These are phyloP conservation scores for Fomitopsis pinicola DNA, from an alignment of 1,284 basidiomycete species.

Conservation along the genomic window DNA sequence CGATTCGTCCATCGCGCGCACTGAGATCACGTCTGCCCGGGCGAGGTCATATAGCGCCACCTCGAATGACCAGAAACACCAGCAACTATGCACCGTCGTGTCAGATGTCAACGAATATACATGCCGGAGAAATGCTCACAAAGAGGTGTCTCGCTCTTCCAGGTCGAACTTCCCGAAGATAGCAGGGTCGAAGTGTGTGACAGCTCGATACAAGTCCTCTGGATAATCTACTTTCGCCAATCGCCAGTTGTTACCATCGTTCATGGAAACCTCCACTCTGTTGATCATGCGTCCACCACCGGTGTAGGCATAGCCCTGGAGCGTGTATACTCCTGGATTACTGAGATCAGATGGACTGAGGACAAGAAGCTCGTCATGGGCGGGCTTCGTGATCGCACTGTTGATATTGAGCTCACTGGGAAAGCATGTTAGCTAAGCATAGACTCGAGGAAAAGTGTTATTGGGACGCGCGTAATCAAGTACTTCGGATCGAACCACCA, in stretches of 20 bases:
- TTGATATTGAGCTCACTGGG: constrained; percentile 60
- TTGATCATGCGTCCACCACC: constrained; percentile 63
- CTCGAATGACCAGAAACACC: constrained; percentile 61
- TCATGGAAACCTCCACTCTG: constrained; percentile 58
- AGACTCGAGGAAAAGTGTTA: constrained; percentile 4
- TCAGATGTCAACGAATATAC: neutral
- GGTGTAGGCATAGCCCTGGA: constrained; percentile 60
- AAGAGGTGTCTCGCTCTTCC: constrained; percentile 49
- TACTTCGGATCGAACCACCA: constrained; percentile 66
- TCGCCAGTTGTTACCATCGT: constrained; percentile 53
- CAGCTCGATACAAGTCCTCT: constrained; percentile 48
- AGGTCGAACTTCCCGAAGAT: constrained; percentile 39
- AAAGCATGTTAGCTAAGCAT: constrained; percentile 1
- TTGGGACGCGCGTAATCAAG: constrained; percentile 34
- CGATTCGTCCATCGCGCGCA: constrained; percentile 54
- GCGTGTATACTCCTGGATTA: constrained; percentile 28
- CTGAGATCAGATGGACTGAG: constrained; percentile 12
- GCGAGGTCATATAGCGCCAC: constrained; percentile 35
- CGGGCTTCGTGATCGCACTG: constrained; percentile 55
- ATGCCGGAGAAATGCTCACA: constrained; percentile 23
- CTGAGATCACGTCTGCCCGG: constrained; percentile 37
- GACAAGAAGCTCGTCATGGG: constrained; percentile 48
- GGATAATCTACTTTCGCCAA: constrained; percentile 49
- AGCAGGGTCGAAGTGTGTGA: constrained; percentile 25
- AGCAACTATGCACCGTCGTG: constrained; percentile 35